Percentiles rank a stretch among this genome's conserved stretches.
phyloP scores from a whole-genome alignment of 352 stramenopile species.

The Phytophthora syringae region DNA sequence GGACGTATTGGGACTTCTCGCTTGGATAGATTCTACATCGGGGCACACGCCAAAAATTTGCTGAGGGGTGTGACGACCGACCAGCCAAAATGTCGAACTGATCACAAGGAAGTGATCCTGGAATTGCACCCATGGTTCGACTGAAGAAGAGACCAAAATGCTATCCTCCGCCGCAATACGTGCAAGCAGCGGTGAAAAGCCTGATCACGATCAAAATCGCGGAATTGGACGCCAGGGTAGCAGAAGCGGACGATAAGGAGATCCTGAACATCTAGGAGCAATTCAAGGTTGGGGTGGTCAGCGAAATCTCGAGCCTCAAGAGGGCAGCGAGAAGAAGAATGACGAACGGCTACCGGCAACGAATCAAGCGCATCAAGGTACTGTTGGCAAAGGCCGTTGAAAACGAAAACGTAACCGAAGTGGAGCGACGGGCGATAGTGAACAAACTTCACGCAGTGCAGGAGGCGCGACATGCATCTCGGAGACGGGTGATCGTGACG shows the following conservation, averaged over 20 bases:
- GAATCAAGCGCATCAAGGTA: neutral
- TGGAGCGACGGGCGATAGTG: neutral
- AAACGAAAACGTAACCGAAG: neutral
- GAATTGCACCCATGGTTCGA: neutral
- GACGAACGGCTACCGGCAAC: neutral
- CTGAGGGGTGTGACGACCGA: neutral
- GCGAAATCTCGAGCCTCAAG: too few species aligned
- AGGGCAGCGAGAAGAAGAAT: too few species aligned
- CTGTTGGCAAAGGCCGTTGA: neutral
- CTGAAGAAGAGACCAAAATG: neutral
- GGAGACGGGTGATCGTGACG: neutral
- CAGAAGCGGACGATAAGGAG: neutral
- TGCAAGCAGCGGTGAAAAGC: neutral
- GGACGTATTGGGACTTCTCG: neutral
- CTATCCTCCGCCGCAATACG: constrained; percentile 1
- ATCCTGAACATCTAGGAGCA: neutral
- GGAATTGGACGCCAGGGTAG: neutral
- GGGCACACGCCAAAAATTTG: too few species aligned
- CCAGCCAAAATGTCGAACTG: neutral
- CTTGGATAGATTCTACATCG: neutral
- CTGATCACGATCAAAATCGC: neutral
- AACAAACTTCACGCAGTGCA: neutral
- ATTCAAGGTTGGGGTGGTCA: too few species aligned
- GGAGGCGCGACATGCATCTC: too few species aligned
- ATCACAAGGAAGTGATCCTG: neutral